Evolutionary conservation across 768 basidiomycete species (phyloP).

Genomic region (Leccinum rimulosum): DNA sequence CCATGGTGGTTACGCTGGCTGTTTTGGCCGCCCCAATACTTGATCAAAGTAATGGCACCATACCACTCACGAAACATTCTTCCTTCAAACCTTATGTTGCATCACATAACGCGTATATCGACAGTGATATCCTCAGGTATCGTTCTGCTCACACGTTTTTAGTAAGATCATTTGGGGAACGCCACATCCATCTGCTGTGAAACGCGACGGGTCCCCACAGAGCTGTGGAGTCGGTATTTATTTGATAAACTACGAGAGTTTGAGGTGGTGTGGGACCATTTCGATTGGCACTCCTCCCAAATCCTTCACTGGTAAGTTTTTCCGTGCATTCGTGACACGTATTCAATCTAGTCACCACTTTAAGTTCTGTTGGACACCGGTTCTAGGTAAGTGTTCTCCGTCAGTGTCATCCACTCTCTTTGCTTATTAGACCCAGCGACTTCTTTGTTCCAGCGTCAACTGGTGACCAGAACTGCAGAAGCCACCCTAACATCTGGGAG

Average conservation of each 20-base stretch:
- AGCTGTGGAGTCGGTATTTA: neutral
- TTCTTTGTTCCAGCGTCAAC: neutral
- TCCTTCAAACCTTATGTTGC: neutral
- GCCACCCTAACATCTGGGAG: neutral
- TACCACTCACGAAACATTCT: neutral
- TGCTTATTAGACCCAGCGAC: neutral
- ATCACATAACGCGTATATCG: neutral
- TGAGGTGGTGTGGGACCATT: neutral
- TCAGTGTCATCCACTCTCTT: neutral
- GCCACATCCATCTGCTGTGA: neutral
- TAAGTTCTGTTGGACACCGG: neutral
- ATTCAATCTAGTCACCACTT: neutral
- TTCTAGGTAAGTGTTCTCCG: neutral
- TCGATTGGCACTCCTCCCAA: neutral
- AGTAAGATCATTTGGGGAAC: neutral
- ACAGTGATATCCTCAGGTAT: neutral
- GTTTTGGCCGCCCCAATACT: neutral
- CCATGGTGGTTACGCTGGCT: neutral
- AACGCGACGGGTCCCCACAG: neutral
- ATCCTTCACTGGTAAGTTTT: neutral
- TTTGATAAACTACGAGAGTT: neutral
- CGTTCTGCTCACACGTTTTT: neutral
- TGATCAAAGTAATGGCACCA: neutral
- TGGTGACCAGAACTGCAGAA: neutral
- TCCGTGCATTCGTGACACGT: no score